Base-by-base conservation (phyloP, 2,329 filamentous ascomycete genomes). In the Fusarium illudens region DNA sequence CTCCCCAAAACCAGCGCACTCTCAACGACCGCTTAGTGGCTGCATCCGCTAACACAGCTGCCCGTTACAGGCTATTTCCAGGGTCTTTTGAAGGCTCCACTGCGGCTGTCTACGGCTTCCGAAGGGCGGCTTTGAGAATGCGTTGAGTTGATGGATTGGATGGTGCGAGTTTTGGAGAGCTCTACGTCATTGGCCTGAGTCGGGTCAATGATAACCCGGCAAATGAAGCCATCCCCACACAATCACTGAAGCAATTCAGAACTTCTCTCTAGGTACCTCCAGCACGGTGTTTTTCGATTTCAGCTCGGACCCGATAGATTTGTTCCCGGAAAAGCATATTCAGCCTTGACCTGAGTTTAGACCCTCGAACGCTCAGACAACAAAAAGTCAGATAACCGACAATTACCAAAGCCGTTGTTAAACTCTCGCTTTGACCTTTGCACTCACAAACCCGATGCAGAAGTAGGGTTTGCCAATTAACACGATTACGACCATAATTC, bases 51-150 rank as follows among this genome's bases (percentile, higher is more conserved):
- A 50, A 52, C n/a, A 59, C 62, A 67, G 36, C 60, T 65, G 58
- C 68, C 60, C 39, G 48, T 58, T 66, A 57, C 62, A 70, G 66
- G 68, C 58, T 39, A 17, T n/a, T 58, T 52, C 39, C 27, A 51
- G 62, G 56, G 66, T 61, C 65, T 27, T 32, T 56, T 36, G 19
- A n/a, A 53, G 33, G 25, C 11, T 25, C 49, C 46, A 33, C 33
- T 29, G 52, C 70, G 71, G 71, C 30, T 73, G 56, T 20, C 58
- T 51, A 39, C 71, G 71, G 71, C 70, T 73, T 72, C 25, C 55
- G 58, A 33, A 71, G 70, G n/a, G 66, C 20, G 52, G 42, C 15
- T 29, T 27, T 48, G 27, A 5, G n/a, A 17, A 15, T 19, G n/a
- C 33, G 12, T 34, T 25, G 19, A 27, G 22, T 22, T 32, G 29